A percentile compares a stretch with the other conserved stretches of the same genome.
phyloP scores from a whole-genome alignment of 2,329 filamentous ascomycete species.

The Calonectria pseudoturangicola region DNA sequence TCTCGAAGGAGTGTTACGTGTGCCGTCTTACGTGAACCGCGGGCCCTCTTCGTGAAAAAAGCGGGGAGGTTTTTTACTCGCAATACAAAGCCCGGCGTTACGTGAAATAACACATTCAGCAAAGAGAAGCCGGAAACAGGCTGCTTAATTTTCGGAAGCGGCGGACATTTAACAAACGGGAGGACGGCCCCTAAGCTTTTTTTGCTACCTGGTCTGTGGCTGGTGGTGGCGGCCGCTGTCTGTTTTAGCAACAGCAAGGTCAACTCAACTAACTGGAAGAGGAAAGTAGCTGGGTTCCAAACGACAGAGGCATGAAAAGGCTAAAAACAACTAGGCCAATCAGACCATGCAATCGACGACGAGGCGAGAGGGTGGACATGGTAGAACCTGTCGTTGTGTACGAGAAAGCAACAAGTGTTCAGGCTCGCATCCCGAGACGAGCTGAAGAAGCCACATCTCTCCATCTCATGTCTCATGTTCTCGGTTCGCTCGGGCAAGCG shows the following conservation, averaged over 20 bases:
- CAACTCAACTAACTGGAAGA: neutral
- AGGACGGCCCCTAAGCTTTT: no score
- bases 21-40: no score
- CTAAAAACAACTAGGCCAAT: conserved; percentile 2
- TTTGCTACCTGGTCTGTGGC: no score
- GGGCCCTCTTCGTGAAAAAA: neutral
- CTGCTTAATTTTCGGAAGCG: conserved; percentile 8
- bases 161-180: neutral
- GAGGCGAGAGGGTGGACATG: neutral
- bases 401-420: no score
- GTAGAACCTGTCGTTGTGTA: neutral
- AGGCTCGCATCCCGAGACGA: no score
- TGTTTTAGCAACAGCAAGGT: no score
- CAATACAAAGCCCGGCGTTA: no score
- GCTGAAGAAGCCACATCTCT: no score
- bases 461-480: no score
- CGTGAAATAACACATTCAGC: neutral
- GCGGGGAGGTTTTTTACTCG: no score
- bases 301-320: conserved; percentile 1
- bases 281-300: conserved; percentile 5
- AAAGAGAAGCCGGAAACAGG: neutral
- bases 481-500: no score
- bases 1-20: neutral
- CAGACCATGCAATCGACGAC: neutral
- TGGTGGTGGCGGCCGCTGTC: no score